Base-by-base conservation (phyloP, 169 alveolate genomes). In the Cryptosporidium viatorum region DNA sequence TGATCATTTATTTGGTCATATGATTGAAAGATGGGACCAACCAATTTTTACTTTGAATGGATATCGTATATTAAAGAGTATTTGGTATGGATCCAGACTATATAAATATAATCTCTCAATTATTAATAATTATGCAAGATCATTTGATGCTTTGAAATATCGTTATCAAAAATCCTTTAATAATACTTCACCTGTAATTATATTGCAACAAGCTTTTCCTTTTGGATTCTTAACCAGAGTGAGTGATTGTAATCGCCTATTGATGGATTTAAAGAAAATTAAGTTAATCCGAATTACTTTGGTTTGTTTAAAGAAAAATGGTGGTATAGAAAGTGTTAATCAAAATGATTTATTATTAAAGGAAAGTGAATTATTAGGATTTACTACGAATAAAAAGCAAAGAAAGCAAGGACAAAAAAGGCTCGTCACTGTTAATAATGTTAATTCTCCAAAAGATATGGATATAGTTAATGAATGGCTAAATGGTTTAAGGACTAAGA, bases 11-110 rank as follows among this genome's bases (percentile, higher is more conserved):
- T 65, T 62, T 31, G 89, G 89, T 10, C 89, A 80, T 26, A 62
- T 80, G 75, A 67, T 80, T 48, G 89, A 80, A 23, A 80, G 89
- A 50, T 80, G 89, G 89, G 89, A 80, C 39, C 89, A 80, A 33
- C 89, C 89, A 29, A 80, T 80, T 21, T 80, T 80, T 45, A 65
- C 89, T 48, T 43, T 80, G 52, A 59, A 80, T 41, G 89, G 89
- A 21, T 80, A 80, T 62, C 51, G 80, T 18, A 80, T 80, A 59
- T 43, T 80, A 16, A 80, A 65, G 70, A 65, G 89, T 26, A 80
- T 80, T 8, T 80, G 75, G 73, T 29, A 65, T 31, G 75, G 75
- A 26, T 41, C 89, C 23, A 59, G 75, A 80, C 50, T 80, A 9
- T 80, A 80, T 48, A 80, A 80, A 65, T 80, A 80, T 29, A 80